Evolutionary conservation across 2,329 filamentous ascomycete species (phyloP), one percentile per base, ranked within the genome.

Genomic region (Nemania sp.): DNA sequence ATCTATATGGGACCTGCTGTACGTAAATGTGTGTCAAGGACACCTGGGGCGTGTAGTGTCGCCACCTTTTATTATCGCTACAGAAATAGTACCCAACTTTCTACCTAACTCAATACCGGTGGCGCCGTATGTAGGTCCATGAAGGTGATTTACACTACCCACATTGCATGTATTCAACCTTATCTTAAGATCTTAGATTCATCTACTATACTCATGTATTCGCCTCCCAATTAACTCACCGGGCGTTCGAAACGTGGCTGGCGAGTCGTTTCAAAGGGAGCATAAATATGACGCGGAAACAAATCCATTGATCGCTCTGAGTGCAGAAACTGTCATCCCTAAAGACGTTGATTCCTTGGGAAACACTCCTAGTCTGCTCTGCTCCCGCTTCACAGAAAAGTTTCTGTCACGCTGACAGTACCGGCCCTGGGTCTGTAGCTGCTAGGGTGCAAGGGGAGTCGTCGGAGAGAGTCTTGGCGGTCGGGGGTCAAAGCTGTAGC

Each of bases 361-460:
- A 54, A 63, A 59, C 35, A 67, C 41, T n/a, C 35, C 18, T 18
- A 54, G 35, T 53, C 27, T 41, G 38, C 32, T 64, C 8, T 51
- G 38, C 61, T 59, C 49, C 60, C 53, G 32, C 65, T 60, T 5
- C 18, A 15, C 32, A 60, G 20, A 58, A 38, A 63, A 53, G 24
- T 68, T 65, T 65, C 62, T 65, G 57, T 69, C 63, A 66, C 63
- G 67, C 66, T 63, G 66, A 69, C 58, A 35, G 63, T 41, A 38
- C 52, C 27, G n/a, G 63, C 18, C 35, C 32, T 58, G 24, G 51
- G 51, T 26, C 35, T 56, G n/a, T 26, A 64, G 55, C 32, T 68
- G 62, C 66, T 65, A 49, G 22, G 57, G 54, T 62, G 52, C 57
- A 66, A 35, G 29, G 55, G 62, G 35, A 49, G 26, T 61, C 53